Base-by-base conservation (phyloP, 2,329 filamentous ascomycete species). In the Botryotinia calthae region DNA sequence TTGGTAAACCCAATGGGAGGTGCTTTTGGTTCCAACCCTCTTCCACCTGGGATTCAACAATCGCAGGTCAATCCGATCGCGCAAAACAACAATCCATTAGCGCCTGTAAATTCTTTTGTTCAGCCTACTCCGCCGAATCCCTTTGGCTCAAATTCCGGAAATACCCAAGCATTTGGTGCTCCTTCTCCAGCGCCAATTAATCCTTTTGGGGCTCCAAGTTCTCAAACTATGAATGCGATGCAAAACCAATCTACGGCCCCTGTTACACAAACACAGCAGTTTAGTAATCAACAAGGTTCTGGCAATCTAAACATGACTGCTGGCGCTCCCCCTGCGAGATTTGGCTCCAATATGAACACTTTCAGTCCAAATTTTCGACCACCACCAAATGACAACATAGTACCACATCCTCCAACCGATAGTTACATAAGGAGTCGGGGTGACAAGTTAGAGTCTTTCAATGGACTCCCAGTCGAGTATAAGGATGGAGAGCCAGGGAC, bases 381-480 rank as follows among this genome's bases (percentile, higher is more conserved):
- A 25, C 70, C 70, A 18, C 71, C n/a, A 28, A 46, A 72, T 48
- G n/a, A 67, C 58, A 51, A 70, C 20, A n/a, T 31, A 54, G 37
- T 63, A n/a, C 44, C 62, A 22, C 75, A 76, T 58, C 75, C 76
- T 40, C 64, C 74, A 2, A 58, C 77, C 12, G 62, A 67, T 12
- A 75, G 72, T 10, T 81, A 81, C 69, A 74, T 65, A 9, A 75
- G 72, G 25, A 77, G 76, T 40, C 68, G 58, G 31, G 72, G 61
- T 54, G 77, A 85, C 0, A 81, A 81, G 46, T 81, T 93, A 1
- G 80, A 82, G 0, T 83, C 83, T 73, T 94, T 91, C 84, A 92
- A 92, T 76, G 88, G 88, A 28, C 87, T 87, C 75, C 85, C 84
- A 0, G 90, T 93, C 0, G 81, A 83, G 1, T 93, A 93, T 80